Evolutionary conservation across 2,329 filamentous ascomycete species (phyloP).

Genomic region (Zelopaecilomyces penicillatus): DNA sequence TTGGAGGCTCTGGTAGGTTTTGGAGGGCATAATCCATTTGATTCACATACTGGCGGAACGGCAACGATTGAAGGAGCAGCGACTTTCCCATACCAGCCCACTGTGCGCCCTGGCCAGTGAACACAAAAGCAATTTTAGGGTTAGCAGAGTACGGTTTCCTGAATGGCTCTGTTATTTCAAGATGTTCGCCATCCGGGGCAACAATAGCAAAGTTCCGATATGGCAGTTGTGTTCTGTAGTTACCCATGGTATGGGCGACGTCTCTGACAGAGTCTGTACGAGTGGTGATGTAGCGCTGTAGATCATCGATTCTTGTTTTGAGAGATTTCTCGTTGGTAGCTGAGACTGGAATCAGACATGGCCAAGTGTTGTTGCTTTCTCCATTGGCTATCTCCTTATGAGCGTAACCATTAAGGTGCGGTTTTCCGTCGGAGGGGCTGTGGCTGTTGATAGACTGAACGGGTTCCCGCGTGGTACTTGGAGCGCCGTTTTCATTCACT

Average conservation of each 20-base stretch:
- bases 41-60: slow-evolving; percentile 5
- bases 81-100: slow-evolving; percentile 17
- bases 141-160: neutral
- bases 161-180: neutral
- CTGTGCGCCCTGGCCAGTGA: slow-evolving; percentile 20
- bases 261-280: neutral
- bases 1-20: neutral
- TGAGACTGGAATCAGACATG: neutral
- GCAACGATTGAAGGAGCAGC: slow-evolving; percentile 6
- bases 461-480: too few species aligned
- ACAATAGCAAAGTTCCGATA: neutral
- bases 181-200: neutral
- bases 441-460: too few species aligned
- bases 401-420: too few species aligned
- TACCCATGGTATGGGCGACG: neutral
- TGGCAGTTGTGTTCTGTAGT: neutral
- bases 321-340: neutral
- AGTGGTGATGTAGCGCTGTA: neutral
- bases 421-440: too few species aligned
- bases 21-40: slow-evolving; percentile 9
- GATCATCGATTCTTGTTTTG: neutral
- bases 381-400: neutral
- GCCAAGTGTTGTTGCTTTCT: neutral
- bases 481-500: too few species aligned
- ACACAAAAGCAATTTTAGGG: neutral